phyloP scores from a whole-genome alignment of 345 rosid species.

The Gossypium turneri region DNA sequence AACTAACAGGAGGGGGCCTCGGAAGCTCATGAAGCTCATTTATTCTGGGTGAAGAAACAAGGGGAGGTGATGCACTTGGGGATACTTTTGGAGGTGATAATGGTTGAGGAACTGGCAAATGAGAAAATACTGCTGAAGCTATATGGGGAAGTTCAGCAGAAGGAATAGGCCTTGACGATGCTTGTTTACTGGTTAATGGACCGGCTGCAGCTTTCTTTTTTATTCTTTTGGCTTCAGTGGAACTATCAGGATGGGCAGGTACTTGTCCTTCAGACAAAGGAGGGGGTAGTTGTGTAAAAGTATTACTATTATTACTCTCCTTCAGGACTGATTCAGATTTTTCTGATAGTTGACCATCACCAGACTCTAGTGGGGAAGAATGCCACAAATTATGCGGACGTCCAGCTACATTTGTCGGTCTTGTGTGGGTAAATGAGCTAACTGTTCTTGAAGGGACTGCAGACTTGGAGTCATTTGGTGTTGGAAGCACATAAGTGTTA shows the following conservation, averaged over 20 bases:
- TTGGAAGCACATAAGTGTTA: slow-evolving; percentile 74
- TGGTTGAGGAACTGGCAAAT: slow-evolving; percentile 41
- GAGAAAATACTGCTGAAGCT: slow-evolving; percentile 43
- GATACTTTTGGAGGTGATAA: slow-evolving; percentile 66
- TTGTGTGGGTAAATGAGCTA: slow-evolving; percentile 34
- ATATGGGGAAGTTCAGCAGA: slow-evolving; percentile 40
- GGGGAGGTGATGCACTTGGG: slow-evolving; percentile 83
- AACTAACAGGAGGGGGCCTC: slow-evolving; percentile 79
- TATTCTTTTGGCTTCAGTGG: slow-evolving; percentile 41
- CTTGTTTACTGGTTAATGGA: slow-evolving; percentile 53
- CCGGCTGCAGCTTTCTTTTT: slow-evolving; percentile 72
- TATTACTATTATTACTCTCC: slow-evolving; percentile 34
- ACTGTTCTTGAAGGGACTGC: slow-evolving; percentile 40
- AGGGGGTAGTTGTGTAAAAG: slow-evolving; percentile 50
- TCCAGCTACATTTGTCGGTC: slow-evolving; percentile 38
- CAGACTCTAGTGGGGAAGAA: slow-evolving; percentile 74
- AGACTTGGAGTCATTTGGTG: slow-evolving; percentile 54
- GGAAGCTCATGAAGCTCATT: slow-evolving; percentile 96
- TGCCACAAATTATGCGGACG: slow-evolving; percentile 52
- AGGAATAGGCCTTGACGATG: slow-evolving; percentile 43
- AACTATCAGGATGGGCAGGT: slow-evolving; percentile 28
- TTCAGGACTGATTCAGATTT: slow-evolving; percentile 30
- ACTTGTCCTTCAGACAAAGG: slow-evolving; percentile 47
- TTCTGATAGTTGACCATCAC: slow-evolving; percentile 30
- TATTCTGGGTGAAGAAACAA: slow-evolving; percentile 66